Conservation (phyloP, 306 rosid species). For the Sesbania bispinosa region DNA sequence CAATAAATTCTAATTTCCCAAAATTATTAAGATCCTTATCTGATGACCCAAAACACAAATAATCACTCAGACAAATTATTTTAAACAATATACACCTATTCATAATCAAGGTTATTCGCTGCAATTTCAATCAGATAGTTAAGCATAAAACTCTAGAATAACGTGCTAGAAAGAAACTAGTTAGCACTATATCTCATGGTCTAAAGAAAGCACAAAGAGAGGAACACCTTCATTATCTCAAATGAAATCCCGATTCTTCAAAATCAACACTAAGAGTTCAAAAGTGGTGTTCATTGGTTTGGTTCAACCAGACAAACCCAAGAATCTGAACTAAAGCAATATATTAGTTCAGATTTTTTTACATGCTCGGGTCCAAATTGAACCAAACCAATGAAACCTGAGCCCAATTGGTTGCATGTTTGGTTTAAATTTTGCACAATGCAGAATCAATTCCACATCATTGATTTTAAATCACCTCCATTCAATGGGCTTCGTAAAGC, state of each 20-base stretch:
- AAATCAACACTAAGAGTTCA: not conserved
- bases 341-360: no score
- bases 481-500: no score
- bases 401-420: no score
- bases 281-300: no score
- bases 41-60: not conserved
- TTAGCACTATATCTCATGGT: not conserved
- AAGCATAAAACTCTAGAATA: not conserved
- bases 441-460: no score
- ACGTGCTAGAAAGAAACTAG: not conserved
- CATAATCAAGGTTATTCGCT: not conserved
- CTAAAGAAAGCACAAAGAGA: not conserved
- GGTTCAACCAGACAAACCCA: no score
- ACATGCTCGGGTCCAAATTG: no score
- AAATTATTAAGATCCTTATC: not conserved
- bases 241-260: not conserved
- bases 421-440: no score
- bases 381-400: no score
- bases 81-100: not conserved
- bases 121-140: not conserved
- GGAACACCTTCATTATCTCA: not conserved
- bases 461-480: no score
- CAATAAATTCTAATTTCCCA: not conserved
- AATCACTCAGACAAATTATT: not conserved
- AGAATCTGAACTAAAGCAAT: no score